phyloP scores from a whole-genome alignment of 78 protist genomes.

The Monocercomonoides exilis region DNA sequence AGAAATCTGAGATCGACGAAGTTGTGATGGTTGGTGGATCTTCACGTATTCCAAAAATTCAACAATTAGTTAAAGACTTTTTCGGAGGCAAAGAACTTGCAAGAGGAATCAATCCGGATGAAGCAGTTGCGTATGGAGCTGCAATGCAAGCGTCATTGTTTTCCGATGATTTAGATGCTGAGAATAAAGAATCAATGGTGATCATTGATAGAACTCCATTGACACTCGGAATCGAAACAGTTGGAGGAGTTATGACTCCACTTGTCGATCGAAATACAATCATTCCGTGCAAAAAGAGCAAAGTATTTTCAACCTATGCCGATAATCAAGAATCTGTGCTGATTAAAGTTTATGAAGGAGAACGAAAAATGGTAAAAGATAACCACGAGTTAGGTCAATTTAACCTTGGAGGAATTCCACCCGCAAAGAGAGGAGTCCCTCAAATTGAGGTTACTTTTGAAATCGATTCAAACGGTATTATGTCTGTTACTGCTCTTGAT shows the following conservation, averaged over 20 bases:
- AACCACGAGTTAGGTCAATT: constrained; percentile 82
- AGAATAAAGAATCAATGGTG: constrained; percentile 37
- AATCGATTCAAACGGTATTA: constrained; percentile 84
- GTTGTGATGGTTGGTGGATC: constrained; percentile 97
- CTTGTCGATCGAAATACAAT: constrained; percentile 76
- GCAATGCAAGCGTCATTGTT: constrained; percentile 98
- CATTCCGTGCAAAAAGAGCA: constrained; percentile 90
- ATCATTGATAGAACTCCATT: constrained; percentile 85
- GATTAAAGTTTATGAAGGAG: constrained; percentile 75
- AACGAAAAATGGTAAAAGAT: constrained; percentile 84
- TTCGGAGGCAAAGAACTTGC: constrained; percentile 96
- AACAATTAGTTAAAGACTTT: constrained; percentile 80
- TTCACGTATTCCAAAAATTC: constrained; percentile 96
- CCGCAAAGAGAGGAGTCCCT: constrained; percentile 88
- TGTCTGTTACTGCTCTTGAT: constrained; percentile 83
- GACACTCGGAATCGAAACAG: constrained; percentile 95
- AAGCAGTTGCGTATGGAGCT: constrained; percentile 98
- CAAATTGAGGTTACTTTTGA: constrained; percentile 85
- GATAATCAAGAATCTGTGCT: constrained; percentile 83
- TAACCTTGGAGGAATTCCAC: constrained; percentile 86
- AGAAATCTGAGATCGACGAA: constrained; percentile 82
- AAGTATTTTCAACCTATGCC: constrained; percentile 88
- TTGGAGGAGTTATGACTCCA: constrained; percentile 90
- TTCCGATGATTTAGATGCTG: constrained; percentile 36
- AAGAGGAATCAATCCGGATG: constrained; percentile 96